Evolutionary conservation across 176 grass and related monocot species (phyloP), one percentile per base, ranked within the genome.

Genomic region (Aegilops longissima): DNA sequence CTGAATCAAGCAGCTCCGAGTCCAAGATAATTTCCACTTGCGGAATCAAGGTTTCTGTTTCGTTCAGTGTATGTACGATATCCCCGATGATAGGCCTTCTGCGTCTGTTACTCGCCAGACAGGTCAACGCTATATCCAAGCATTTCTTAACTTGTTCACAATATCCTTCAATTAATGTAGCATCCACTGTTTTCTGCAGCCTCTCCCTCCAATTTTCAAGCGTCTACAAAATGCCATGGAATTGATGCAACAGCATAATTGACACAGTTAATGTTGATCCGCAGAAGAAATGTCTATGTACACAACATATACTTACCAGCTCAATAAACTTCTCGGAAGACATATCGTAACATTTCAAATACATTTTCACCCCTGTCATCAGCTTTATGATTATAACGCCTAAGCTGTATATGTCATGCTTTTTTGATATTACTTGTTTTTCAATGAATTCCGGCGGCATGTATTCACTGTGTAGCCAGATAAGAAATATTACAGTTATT

Each of bases 21-120:
- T 36, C 35, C 35, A 36, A 36, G 35, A 36, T 36, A 36, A 36
- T 36, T 36, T 36, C 35, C 35, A 36, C 35, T 36, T 36, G 35
- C 6, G 35, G 35, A 36, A 36, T 36, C 35, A 36, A 36, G 38
- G 0, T 38, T 35, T 70, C 69, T 24, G 35, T 71, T 23, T 40
- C 4, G 1, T 40, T 23, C 3, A 71, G 69, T 34, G n/a, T 40
- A 23, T 6, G 20, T 21, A 71, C 8, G 35, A 71, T 71, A 4
- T 40, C 36, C 20, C 4, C 36, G 1, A 72, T 42, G 9, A 20
- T 3, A 9, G 79, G 62, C 5, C 79, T 81, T 67, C 29, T 29
- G 0, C 0, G 2, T 23, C 4, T 17, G 13, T 49, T 23, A 4
- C 0, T 0, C 0, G 66, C 39, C 38, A 66, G 0, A 1, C 79